A percentile compares a stretch with the other conserved stretches of the same genome.
Evolutionary conservation across 2,329 filamentous ascomycete genomes (phyloP).

Genomic region (Pseudocercospora pini-densiflorae): DNA sequence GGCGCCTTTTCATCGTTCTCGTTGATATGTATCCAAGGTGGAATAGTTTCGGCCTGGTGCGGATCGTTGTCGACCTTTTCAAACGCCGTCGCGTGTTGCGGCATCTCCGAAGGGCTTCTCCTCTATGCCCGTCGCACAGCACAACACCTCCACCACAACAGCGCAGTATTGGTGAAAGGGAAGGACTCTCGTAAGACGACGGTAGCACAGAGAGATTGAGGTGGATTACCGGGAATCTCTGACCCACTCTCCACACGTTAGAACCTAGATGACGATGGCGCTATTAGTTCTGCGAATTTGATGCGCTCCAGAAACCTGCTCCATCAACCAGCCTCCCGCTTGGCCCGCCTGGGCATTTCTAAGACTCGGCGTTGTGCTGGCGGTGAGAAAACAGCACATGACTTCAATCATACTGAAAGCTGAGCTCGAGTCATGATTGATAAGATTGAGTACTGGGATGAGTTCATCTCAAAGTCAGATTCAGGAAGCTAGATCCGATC

Average conservation of each 20-base stretch:
- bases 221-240: not conserved
- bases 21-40: conserved; percentile 44
- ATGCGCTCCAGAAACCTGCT: not conserved
- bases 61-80: conserved; percentile 29
- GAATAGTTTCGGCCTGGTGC: conserved; percentile 36
- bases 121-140: not conserved
- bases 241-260: not conserved
- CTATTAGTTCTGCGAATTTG: not conserved
- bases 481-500: not conserved
- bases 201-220: not conserved
- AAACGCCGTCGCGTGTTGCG: conserved; percentile 24
- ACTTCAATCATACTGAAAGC: not conserved
- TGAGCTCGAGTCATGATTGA: not conserved
- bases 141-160: conserved; percentile 9
- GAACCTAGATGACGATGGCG: not conserved
- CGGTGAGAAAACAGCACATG: not conserved
- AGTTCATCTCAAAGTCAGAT: not conserved
- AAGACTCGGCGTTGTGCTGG: too few species aligned
- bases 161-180: not conserved
- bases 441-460: not conserved
- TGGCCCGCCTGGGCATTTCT: not conserved
- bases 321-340: not conserved
- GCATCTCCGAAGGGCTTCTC: conserved; percentile 29
- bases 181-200: not conserved
- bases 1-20: conserved; percentile 35